phyloP scores from a whole-genome alignment of 2,329 filamentous ascomycete species.

The Sporothrix inflata region DNA sequence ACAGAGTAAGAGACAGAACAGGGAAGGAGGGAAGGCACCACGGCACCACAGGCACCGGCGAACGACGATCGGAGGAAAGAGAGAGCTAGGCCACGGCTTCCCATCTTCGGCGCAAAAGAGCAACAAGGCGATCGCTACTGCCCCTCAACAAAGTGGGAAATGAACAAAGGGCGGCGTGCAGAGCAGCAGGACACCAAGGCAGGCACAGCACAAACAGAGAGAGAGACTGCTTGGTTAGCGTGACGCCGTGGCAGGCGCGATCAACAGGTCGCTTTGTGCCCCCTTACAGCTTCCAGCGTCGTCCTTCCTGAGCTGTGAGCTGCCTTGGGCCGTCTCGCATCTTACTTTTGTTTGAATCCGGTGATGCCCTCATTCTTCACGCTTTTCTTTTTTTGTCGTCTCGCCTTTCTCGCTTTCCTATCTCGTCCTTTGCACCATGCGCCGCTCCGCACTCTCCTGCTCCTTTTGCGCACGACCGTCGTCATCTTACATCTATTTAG shows the following conservation, averaged over 20 bases:
- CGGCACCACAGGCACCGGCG: neutral
- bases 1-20: neutral
- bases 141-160: neutral
- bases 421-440: neutral
- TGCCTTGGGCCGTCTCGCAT: neutral
- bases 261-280: conserved; percentile 7
- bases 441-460: neutral
- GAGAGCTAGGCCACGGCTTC: too few species aligned
- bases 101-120: neutral
- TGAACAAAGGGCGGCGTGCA: conserved; percentile 1
- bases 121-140: neutral
- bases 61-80: neutral
- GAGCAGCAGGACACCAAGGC: neutral
- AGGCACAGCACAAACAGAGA: neutral
- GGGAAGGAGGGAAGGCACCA: conserved; percentile 7
- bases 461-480: neutral
- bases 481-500: neutral
- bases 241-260: neutral
- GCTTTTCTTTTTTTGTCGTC: neutral
- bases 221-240: neutral
- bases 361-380: conserved; percentile 3
- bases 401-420: neutral
- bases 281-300: too few species aligned
- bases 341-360: neutral
- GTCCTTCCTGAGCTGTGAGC: neutral